Conservation (phyloP, 78 protist genomes). For the Dictyostelium capitatum region DNA sequence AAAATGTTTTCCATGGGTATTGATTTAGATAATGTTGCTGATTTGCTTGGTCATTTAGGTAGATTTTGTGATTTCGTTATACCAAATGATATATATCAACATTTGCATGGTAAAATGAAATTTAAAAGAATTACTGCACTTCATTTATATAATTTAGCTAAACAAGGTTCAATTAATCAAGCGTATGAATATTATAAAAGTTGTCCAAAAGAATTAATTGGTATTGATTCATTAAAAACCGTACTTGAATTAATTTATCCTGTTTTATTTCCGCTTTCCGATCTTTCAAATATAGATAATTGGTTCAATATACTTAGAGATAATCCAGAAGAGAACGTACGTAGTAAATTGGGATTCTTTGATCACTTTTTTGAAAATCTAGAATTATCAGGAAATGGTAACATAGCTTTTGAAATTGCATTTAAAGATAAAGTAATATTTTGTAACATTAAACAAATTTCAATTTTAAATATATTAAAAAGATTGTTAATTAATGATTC, state of each 20-base stretch:
- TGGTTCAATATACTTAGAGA: background rate
- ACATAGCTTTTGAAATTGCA: background rate
- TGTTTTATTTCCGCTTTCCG: background rate
- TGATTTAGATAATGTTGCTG: background rate
- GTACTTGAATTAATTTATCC: background rate
- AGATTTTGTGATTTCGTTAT: background rate
- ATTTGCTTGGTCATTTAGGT: background rate
- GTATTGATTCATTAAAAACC: background rate
- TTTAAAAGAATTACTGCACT: background rate
- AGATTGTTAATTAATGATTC: no score
- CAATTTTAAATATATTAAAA: no score
- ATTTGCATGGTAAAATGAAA: background rate
- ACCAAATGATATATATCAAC: background rate
- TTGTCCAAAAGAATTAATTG: background rate
- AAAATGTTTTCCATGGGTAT: background rate
- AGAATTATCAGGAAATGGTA: background rate
- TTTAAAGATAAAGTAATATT: background rate
- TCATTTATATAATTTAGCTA: background rate
- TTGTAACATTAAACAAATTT: no score
- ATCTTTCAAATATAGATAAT: background rate
- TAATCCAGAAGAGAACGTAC: background rate
- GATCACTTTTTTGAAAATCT: background rate
- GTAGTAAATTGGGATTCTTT: background rate
- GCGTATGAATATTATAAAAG: background rate
- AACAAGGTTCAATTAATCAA: background rate